Evolutionary conservation across 2,329 filamentous ascomycete species (phyloP).

Genomic region (Fusarium sp.): DNA sequence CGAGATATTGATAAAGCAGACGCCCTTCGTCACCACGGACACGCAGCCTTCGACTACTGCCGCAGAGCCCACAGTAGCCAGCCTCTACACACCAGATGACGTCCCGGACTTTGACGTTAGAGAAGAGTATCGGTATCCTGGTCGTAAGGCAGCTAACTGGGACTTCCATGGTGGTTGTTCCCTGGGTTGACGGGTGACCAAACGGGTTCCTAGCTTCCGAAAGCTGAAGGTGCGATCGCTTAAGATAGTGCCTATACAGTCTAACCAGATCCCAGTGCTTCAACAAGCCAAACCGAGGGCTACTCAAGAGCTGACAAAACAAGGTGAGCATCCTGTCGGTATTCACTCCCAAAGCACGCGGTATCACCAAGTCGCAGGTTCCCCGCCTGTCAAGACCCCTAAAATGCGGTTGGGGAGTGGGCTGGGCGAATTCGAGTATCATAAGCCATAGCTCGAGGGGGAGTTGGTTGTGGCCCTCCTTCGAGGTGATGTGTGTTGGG

Average conservation of each 20-base stretch:
- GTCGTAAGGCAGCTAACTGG: not conserved
- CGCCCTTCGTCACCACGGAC: not conserved
- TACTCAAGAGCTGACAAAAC: not conserved
- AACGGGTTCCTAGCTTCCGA: not conserved
- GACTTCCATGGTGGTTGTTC: not conserved
- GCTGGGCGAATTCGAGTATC: not conserved
- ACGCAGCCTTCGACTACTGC: rapidly evolving
- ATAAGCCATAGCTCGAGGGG: not conserved
- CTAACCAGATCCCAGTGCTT: not conserved
- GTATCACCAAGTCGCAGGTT: not conserved
- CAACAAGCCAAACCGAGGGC: not conserved
- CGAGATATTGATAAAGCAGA: not conserved
- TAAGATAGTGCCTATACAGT: not conserved
- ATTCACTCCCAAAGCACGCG: not conserved
- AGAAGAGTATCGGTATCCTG: not conserved
- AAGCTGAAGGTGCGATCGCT: not conserved
- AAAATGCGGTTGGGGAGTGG: not conserved
- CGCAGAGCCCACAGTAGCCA: not conserved
- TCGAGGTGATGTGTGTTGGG: not conserved
- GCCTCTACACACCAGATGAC: not conserved
- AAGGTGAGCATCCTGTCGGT: not conserved
- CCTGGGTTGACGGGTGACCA: not conserved
- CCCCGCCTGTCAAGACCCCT: not conserved
- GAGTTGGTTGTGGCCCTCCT: not conserved
- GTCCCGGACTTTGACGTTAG: not conserved